Conservation (phyloP, 805 yeast genomes). For the Saccharomycopsis oosterbeekiorum region DNA sequence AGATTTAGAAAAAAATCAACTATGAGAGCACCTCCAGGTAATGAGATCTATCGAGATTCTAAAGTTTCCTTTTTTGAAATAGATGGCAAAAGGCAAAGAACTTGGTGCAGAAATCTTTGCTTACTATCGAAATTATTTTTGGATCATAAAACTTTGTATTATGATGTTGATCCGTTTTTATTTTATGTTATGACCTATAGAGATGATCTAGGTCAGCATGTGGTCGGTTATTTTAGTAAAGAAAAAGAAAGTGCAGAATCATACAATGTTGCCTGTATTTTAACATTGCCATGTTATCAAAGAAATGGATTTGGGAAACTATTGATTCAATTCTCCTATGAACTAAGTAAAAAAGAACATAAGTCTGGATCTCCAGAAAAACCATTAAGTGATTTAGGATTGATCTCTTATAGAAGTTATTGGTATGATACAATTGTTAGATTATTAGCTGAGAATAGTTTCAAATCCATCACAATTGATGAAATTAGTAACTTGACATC, state of each 20-base stretch:
- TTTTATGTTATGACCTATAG: slow-evolving; percentile 92
- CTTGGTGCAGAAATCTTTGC: slow-evolving; percentile 96
- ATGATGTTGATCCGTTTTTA: slow-evolving; percentile 95
- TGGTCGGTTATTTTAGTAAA: slow-evolving; percentile 93
- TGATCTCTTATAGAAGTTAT: slow-evolving; percentile 85
- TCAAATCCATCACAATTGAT: slow-evolving; percentile 66
- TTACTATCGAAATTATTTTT: slow-evolving; percentile 79
- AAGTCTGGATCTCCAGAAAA: slow-evolving; percentile 96
- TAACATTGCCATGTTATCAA: slow-evolving; percentile 93
- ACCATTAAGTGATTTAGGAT: slow-evolving; percentile 90
- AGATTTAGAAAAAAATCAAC: slow-evolving; percentile 83
- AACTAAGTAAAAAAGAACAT: slow-evolving; percentile 75
- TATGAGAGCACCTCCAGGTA: slow-evolving; percentile 94
- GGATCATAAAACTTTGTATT: slow-evolving; percentile 93
- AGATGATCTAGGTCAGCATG: slow-evolving; percentile 87
- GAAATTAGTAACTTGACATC: slow-evolving; percentile 80
- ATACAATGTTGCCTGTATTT: slow-evolving; percentile 93
- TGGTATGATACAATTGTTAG: slow-evolving; percentile 90
- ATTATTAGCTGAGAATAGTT: slow-evolving; percentile 56
- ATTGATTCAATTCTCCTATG: slow-evolving; percentile 88
- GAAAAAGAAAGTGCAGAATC: slow-evolving; percentile 94
- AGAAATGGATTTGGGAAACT: slow-evolving; percentile 90
- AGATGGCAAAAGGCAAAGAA: slow-evolving; percentile 91
- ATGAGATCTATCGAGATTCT: slow-evolving; percentile 90
- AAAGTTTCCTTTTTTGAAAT: slow-evolving; percentile 92